phyloP scores from a whole-genome alignment of 495 filamentous ascomycete genomes.

The Xylaria venustula region DNA sequence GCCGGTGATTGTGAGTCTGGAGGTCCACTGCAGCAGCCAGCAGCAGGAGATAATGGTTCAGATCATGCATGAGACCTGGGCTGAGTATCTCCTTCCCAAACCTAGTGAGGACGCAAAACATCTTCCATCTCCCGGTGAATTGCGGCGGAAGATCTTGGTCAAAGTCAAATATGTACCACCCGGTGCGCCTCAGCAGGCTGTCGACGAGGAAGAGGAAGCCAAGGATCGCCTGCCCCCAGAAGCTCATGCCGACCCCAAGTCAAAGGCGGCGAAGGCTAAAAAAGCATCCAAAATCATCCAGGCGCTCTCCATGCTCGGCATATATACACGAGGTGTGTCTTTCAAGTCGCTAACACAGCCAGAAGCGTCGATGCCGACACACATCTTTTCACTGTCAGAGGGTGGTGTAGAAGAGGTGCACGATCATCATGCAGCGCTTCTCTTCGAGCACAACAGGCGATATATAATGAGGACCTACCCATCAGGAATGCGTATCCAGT shows the following conservation, averaged over 20 bases:
- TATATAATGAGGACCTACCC: slow-evolving; percentile 90
- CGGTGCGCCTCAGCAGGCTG: slow-evolving; percentile 28
- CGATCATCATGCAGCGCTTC: slow-evolving; percentile 52
- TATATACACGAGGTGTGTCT: slow-evolving; percentile 79
- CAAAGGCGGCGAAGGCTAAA: slow-evolving; percentile 30
- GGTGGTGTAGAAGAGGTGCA: slow-evolving; percentile 71
- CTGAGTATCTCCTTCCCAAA: slow-evolving; percentile 62
- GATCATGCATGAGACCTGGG: slow-evolving; percentile 82
- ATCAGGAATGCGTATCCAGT: slow-evolving; percentile 73
- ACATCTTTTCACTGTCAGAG: slow-evolving; percentile 87
- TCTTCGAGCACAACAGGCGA: slow-evolving; percentile 80
- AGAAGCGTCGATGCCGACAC: slow-evolving; percentile 68
- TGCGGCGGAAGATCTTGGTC: slow-evolving; percentile 79
- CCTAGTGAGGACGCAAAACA: slow-evolving; percentile 44
- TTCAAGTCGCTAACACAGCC: slow-evolving; percentile 67
- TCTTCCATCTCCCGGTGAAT: slow-evolving; percentile 63
- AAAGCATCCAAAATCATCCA: slow-evolving; percentile 70
- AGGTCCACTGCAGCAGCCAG: slow-evolving; percentile 74
- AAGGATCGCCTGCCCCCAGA: slow-evolving; percentile 15
- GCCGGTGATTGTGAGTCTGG: slow-evolving; percentile 84
- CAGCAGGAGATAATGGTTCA: slow-evolving; percentile 89
- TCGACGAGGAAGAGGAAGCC: slow-evolving; percentile 20
- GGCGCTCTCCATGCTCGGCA: slow-evolving; percentile 66
- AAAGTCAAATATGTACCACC: slow-evolving; percentile 77
- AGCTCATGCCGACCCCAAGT: slow-evolving; percentile 8